Percentiles rank a stretch among this genome's conserved stretches.
phyloP scores from a whole-genome alignment of 768 basidiomycete genomes.

The Russula sp. region DNA sequence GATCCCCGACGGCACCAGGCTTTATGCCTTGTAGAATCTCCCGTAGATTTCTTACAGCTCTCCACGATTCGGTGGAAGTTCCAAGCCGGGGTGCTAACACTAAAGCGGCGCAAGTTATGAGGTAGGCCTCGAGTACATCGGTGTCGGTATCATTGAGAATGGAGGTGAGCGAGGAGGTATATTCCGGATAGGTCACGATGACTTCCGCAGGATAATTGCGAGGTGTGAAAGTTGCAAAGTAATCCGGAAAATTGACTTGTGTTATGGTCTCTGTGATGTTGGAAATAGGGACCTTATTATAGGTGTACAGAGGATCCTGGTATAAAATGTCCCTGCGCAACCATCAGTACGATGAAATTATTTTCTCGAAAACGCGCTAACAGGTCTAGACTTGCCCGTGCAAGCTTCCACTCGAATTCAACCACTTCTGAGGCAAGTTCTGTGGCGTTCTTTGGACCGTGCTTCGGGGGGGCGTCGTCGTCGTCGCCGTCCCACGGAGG shows the following conservation, averaged over 20 bases:
- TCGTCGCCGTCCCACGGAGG: conserved; percentile 75
- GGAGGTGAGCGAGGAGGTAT: conserved; percentile 56
- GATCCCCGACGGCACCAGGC: conserved; percentile 77
- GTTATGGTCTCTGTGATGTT: conserved; percentile 65
- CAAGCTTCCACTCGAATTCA: conserved; percentile 71
- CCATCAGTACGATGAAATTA: conserved; percentile 2
- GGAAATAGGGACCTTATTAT: conserved; percentile 73
- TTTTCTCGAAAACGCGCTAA: conserved; percentile 33
- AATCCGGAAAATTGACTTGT: conserved; percentile 77
- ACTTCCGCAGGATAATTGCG: conserved; percentile 68
- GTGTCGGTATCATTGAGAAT: conserved; percentile 63
- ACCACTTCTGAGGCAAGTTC: conserved; percentile 68
- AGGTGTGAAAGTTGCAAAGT: conserved; percentile 80
- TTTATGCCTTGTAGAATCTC: conserved; percentile 80
- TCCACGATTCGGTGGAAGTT: conserved; percentile 69
- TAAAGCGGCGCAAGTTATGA: conserved; percentile 71
- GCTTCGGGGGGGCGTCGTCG: conserved; percentile 40
- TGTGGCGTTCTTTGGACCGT: conserved; percentile 48
- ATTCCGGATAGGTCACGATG: conserved; percentile 79
- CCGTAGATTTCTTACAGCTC: conserved; percentile 60
- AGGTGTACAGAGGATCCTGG: conserved; percentile 79
- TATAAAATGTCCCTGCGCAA: conserved; percentile 53
- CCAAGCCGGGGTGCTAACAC: conserved; percentile 67
- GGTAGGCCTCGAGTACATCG: conserved; percentile 80
- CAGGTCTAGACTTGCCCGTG: conserved; percentile 75